These are phyloP conservation scores for Chrysochromulina parva DNA, from an alignment of 78 protist genomes.

Conservation along the genomic window DNA sequence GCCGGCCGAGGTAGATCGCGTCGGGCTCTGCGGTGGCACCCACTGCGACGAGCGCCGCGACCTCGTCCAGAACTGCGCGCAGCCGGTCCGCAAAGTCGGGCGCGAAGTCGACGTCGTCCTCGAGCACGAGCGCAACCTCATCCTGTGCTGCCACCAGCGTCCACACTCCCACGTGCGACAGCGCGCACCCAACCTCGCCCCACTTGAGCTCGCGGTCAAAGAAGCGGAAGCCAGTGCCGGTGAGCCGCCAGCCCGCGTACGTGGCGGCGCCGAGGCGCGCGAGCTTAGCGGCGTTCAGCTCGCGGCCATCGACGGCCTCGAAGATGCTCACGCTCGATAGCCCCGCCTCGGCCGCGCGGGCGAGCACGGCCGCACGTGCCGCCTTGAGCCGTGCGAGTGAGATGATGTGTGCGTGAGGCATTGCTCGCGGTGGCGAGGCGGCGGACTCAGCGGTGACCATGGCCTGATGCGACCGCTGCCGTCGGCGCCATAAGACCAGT, in stretches of 20 bases:
- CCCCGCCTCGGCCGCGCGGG: not conserved
- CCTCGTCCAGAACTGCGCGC: not conserved
- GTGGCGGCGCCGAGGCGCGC: not conserved
- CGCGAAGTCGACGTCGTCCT: not conserved
- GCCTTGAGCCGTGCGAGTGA: not conserved
- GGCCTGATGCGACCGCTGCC: too few species aligned
- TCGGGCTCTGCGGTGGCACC: not conserved
- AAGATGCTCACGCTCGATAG: not conserved
- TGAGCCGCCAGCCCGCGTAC: not conserved
- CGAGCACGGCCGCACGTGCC: not conserved
- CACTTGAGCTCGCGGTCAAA: not conserved
- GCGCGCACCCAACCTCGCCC: constrained; percentile 14
- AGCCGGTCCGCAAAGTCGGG: not conserved
- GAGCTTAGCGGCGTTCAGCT: not conserved
- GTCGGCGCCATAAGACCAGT: too few species aligned
- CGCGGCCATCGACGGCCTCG: not conserved
- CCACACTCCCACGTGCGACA: not conserved
- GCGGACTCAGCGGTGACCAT: too few species aligned
- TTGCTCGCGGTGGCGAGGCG: too few species aligned
- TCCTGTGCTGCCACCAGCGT: not conserved
- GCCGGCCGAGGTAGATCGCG: not conserved
- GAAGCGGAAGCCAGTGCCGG: not conserved
- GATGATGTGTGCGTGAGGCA: not conserved
- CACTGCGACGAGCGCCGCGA: not conserved
- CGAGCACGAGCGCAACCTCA: not conserved